Base-by-base conservation (phyloP, 2,329 filamentous ascomycete species). In the Hypoxylon sp. region DNA sequence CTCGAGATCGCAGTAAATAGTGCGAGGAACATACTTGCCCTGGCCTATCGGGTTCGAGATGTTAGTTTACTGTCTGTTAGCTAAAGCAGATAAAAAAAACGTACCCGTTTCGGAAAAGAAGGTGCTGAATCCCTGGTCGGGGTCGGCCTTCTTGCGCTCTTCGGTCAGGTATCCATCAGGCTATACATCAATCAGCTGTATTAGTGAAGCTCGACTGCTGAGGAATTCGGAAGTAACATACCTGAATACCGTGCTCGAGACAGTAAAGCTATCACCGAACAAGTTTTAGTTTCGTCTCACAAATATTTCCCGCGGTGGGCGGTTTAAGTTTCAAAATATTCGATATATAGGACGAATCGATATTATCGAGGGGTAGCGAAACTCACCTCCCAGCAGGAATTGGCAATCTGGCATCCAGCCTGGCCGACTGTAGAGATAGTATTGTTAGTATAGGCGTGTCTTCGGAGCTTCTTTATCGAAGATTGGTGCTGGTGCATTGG, bases 91-190 rank as follows among this genome's bases (percentile, higher is more conserved):
- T 10, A 32, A 28, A 26, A 41, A 26, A 17, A 51, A 62, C 75
- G 67, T 92, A 98, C 95, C 94, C 77, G 95, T 98, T 88, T 99
- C 95, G 73, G 94, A 97, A 88, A 99, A 99, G 89, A 99, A 99
- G 77, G 95, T 99, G 87, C 94, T 97, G 89, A 99, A 99, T 72
- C 95, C 95, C 78, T 97, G 92, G 80, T 98, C 95, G 70, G 93
- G 91, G 70, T 97, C 91, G 78, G 89, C 89, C 74, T 88, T 89
- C 87, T 98, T 97, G 83, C 94, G 93, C 87, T 98, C 94, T 79
- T 97, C 94, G 71, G 94, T 98, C 81, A 99, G 89, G 86, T 92
- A 98, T 80, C 95, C 95, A 89, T 99, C 95, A 75, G 95, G 94
- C 94, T 99, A 79, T 69, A 65, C 55, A 46, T 62, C 67, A 54